Evolutionary conservation across 768 basidiomycete genomes (phyloP).

Genomic region (Mycena alexandri): DNA sequence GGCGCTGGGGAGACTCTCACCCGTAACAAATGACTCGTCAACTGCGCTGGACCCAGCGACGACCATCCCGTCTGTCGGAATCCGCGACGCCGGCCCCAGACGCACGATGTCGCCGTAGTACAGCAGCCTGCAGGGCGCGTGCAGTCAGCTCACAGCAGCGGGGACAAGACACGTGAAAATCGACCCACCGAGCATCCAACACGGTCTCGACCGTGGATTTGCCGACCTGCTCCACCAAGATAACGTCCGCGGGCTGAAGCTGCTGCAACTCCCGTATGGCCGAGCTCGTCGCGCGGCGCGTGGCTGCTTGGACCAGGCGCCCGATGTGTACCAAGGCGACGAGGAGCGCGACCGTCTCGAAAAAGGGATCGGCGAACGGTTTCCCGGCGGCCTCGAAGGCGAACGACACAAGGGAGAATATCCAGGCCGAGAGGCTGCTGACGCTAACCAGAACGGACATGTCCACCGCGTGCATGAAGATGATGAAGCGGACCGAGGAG

Average conservation of each 20-base stretch:
- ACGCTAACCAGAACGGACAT: conserved; percentile 54
- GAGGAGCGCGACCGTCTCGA: conserved; percentile 58
- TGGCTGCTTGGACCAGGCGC: conserved; percentile 51
- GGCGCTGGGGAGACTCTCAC: conserved; percentile 53
- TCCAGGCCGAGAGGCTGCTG: conserved; percentile 55
- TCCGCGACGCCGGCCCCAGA: conserved; percentile 47
- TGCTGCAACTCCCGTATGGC: conserved; percentile 50
- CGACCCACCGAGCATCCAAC: conserved; percentile 27
- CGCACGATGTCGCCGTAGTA: conserved; percentile 53
- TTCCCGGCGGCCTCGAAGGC: conserved; percentile 47
- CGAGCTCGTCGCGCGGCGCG: conserved; percentile 49
- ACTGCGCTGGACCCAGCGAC: conserved; percentile 50
- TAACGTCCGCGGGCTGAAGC: conserved; percentile 48
- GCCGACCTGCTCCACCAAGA: conserved; percentile 43
- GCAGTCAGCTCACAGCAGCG: background rate
- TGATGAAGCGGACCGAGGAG: conserved; percentile 49
- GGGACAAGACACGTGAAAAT: background rate
- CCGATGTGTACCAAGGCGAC: conserved; percentile 58
- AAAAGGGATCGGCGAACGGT: conserved; percentile 51
- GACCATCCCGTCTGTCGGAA: conserved; percentile 57
- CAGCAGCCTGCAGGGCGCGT: conserved; percentile 42
- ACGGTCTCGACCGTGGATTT: conserved; percentile 19
- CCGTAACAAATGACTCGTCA: conserved; percentile 60
- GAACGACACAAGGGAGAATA: conserved; percentile 56
- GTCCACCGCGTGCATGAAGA: conserved; percentile 53